Evolutionary conservation across 768 basidiomycete species (phyloP).

Genomic region (Mycena pura): DNA sequence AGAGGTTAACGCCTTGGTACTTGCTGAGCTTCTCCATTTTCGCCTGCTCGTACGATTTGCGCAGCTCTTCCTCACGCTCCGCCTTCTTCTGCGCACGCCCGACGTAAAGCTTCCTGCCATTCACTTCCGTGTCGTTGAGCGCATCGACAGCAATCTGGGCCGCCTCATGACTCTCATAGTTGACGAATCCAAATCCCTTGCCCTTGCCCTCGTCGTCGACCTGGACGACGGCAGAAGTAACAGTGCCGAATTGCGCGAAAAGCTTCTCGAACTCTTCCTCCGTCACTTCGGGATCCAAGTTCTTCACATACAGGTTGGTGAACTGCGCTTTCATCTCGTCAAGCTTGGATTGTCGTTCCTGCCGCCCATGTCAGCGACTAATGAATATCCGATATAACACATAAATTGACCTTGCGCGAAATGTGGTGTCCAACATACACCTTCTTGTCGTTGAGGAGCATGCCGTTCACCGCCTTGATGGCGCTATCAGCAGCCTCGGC

Average conservation of each 20-base stretch:
- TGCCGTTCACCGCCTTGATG: slow-evolving; percentile 98
- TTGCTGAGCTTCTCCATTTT: slow-evolving; percentile 98
- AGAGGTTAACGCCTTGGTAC: slow-evolving; percentile 98
- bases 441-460: slow-evolving; percentile 99
- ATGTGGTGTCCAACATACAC: slow-evolving; percentile 98
- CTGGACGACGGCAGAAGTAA: slow-evolving; percentile 89
- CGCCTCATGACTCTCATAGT: slow-evolving; percentile 92
- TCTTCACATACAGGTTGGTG: slow-evolving; percentile 99
- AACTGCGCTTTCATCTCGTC: slow-evolving; percentile 98
- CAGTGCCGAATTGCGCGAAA: slow-evolving; percentile 77
- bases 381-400: background rate
- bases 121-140: slow-evolving; percentile 84
- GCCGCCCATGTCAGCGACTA: background rate
- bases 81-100: slow-evolving; percentile 97
- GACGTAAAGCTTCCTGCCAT: slow-evolving; percentile 92
- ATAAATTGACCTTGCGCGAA: slow-evolving; percentile 80
- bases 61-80: slow-evolving; percentile 97
- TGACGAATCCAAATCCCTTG: slow-evolving; percentile 99
- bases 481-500: slow-evolving; percentile 94
- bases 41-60: slow-evolving; percentile 91
- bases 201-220: slow-evolving; percentile 88
- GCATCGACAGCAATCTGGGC: slow-evolving; percentile 89
- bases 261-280: slow-evolving; percentile 87
- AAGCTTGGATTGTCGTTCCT: slow-evolving; percentile 98
- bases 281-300: slow-evolving; percentile 83